A percentile compares a stretch with the other conserved stretches of the same genome.
phyloP scores from a whole-genome alignment of 257 asterid species.

The Nicotiana tabacum region DNA sequence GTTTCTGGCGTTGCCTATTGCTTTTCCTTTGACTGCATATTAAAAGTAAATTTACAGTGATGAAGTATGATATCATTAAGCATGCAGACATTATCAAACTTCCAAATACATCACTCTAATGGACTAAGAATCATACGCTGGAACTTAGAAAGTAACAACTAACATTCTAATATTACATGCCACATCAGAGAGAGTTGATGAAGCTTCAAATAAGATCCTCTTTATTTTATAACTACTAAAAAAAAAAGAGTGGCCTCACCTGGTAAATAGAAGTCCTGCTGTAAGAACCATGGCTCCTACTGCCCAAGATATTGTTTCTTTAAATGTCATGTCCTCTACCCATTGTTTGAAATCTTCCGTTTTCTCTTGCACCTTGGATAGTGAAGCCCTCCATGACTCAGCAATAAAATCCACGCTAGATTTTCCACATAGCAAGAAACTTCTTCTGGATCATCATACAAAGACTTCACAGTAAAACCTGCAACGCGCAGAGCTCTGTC shows the following conservation, averaged over 20 bases:
- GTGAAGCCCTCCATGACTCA: constrained; percentile 56
- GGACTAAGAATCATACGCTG: not conserved
- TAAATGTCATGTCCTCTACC: constrained; percentile 45
- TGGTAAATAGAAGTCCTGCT: constrained; percentile 79
- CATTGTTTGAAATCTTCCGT: constrained; percentile 54
- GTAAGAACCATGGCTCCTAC: constrained; percentile 96
- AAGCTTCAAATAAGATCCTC: not conserved
- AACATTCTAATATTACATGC: not conserved
- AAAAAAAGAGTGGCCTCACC: constrained; percentile 38
- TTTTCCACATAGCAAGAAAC: constrained; percentile 78
- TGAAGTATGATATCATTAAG: not conserved
- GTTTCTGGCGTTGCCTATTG: too few relatives aligned
- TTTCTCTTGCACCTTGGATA: constrained; percentile 34
- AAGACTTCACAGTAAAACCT: constrained; percentile 69
- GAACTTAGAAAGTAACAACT: not conserved
- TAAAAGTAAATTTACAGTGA: not conserved
- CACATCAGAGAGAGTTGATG: not conserved
- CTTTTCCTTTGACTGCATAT: constrained; percentile 52
- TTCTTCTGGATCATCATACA: constrained; percentile 46
- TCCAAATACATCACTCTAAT: not conserved
- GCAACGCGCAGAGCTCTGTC: constrained; percentile 87
- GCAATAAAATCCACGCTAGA: constrained; percentile 61
- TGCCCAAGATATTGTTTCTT: constrained; percentile 91
- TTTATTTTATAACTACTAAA: not conserved
- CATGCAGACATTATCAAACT: not conserved